Evolutionary conservation across 257 asterid genomes (phyloP), one percentile per base, ranked within the genome.

Genomic region (Przewalskia tangutica): DNA sequence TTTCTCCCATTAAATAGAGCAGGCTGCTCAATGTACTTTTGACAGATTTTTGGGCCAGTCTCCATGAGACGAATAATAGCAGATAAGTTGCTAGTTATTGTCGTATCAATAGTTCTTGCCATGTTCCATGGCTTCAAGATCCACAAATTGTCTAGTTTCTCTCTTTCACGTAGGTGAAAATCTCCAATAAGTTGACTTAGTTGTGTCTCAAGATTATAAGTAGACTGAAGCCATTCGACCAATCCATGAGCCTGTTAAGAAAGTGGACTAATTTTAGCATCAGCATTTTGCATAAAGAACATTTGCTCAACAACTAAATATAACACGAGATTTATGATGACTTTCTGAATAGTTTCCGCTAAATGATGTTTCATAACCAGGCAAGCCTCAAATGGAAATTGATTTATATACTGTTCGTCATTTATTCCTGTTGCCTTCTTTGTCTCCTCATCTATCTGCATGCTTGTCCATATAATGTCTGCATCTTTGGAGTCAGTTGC

Each of bases 71-170:
- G 98, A 82, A 95, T 91, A 82, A 95, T 94, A 38, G 95, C 92
- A 55, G 97, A 86, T 85, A 95, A 88, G 86, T 86, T 91, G 82
- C 92, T 91, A 63, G 96, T 91, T 51, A 95, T 93, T 42, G 97
- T 89, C 38, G 98, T 95, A 84, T 95, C 98, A 75, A 95, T 95
- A 36, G 98, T 95, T 87, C 99, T 91, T 80, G 99, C 99, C 99
- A 94, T 95, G 91, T 95, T 95, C 99, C 99, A 95, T 81, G 98
- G 99, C 88, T 95, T 95, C 77, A 95, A 88, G 84, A 95, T 95
- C 99, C 99, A 95, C 68, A 94, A 81, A 87, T 94, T 95, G 91
- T 94, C 89, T 46, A 62, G 78, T 71, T 90, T 92, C 78, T 90
- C 92, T 77, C 87, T 89, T 84, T 92, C 93, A 42, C 95, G 92